phyloP scores from a whole-genome alignment of 2,329 filamentous ascomycete species.

The Phialocephala sp. region DNA sequence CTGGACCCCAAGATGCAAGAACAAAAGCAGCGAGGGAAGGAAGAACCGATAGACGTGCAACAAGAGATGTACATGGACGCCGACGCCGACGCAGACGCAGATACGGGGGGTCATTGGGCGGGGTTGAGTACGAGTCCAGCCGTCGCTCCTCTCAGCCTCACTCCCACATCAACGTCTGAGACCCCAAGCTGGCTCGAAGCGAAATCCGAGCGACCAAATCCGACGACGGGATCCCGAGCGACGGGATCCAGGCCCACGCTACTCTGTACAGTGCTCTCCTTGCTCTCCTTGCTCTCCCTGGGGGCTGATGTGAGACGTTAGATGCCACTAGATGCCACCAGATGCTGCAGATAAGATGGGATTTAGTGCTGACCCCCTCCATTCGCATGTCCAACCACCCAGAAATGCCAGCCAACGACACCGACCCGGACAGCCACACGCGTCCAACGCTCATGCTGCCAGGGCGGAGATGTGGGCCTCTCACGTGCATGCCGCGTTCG shows the following conservation, averaged over 20 bases:
- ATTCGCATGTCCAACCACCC: not conserved
- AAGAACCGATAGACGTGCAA: constrained; percentile 7
- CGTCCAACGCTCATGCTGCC: not conserved
- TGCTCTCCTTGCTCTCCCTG: too few relatives aligned
- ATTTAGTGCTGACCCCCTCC: not conserved
- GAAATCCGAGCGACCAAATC: not conserved
- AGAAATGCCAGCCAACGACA: not conserved
- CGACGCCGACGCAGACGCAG: constrained; percentile 1
- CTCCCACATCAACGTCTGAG: too few relatives aligned
- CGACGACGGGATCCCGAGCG: not conserved
- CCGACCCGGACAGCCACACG: not conserved
- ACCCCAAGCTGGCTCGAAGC: not conserved
- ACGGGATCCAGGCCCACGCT: not conserved
- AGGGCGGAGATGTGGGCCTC: not conserved
- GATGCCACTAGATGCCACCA: too few relatives aligned
- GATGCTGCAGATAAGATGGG: too few relatives aligned
- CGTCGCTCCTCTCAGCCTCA: not conserved
- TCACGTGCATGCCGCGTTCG: not conserved
- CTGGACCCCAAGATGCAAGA: not conserved
- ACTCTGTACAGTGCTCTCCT: too few relatives aligned
- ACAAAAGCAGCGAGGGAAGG: constrained; percentile 12
- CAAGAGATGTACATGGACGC: constrained; percentile 1
- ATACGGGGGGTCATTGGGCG: not conserved
- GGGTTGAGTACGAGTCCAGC: not conserved
- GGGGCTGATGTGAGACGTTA: too few relatives aligned